Evolutionary conservation across 768 basidiomycete genomes (phyloP).

Genomic region (Tephrocybe sp.): DNA sequence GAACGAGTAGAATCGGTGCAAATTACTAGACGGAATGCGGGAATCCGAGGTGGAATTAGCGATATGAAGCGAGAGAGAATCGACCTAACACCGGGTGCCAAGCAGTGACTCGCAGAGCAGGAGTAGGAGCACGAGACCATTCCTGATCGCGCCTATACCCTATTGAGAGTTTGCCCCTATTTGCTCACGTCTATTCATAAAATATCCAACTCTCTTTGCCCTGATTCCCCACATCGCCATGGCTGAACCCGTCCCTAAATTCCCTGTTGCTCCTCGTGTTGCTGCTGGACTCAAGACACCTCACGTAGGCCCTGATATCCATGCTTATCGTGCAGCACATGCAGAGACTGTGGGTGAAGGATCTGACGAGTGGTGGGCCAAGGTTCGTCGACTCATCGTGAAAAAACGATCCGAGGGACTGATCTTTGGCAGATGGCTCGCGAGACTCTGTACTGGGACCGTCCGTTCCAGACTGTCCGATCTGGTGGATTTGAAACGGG

Average conservation of each 20-base stretch:
- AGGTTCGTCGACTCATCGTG: conserved; percentile 42
- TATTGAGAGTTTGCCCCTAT: conserved; percentile 14
- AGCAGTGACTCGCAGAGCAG: background rate
- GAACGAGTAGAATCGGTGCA: background rate
- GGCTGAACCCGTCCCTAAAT: conserved; percentile 30
- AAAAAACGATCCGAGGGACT: background rate
- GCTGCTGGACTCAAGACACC: conserved; percentile 61
- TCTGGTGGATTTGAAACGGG: conserved; percentile 82
- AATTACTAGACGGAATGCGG: background rate
- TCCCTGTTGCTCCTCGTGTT: conserved; percentile 80
- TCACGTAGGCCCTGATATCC: conserved; percentile 77
- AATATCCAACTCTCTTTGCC: background rate
- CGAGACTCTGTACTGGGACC: conserved; percentile 82
- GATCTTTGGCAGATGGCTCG: conserved; percentile 53
- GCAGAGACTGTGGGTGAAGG: conserved; percentile 70
- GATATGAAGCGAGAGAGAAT: background rate
- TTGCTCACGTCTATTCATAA: conserved; percentile 8
- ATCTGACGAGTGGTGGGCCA: conserved; percentile 87
- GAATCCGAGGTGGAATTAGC: background rate
- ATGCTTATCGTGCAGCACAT: conserved; percentile 73
- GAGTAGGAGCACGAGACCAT: background rate
- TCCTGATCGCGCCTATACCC: background rate
- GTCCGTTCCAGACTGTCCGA: conserved; percentile 85
- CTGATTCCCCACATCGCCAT: conserved; percentile 1
- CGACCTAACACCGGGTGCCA: background rate